phyloP scores from a whole-genome alignment of 176 grass and related monocot species.

The Bromus sterilis region DNA sequence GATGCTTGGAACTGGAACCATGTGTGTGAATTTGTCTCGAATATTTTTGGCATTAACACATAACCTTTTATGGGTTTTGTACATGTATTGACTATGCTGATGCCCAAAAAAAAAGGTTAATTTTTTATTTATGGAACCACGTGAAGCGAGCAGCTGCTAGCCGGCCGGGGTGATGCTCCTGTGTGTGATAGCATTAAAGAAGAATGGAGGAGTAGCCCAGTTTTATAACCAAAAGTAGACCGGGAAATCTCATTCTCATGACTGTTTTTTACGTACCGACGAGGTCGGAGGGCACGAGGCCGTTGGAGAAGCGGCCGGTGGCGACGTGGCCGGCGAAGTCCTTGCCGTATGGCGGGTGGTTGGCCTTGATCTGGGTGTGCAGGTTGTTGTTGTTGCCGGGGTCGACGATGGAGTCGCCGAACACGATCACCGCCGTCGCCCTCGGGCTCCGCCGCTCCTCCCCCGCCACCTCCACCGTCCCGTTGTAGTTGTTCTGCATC shows the following conservation, averaged over 20 bases:
- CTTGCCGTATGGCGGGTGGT: constrained; percentile 64
- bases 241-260: no score
- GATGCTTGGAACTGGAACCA: no score
- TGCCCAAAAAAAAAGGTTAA: not conserved
- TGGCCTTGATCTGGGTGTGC: constrained; percentile 44
- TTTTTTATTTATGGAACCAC: no score
- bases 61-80: no score
- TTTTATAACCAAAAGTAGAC: no score
- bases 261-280: no score
- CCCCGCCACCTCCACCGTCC: not conserved
- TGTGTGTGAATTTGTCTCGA: no score
- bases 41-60: no score
- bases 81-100: no score
- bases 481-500: not conserved
- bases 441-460: not conserved
- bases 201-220: not conserved
- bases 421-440: constrained; percentile 59
- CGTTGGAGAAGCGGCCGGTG: constrained; percentile 68
- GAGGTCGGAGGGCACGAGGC: constrained; percentile 60
- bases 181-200: not conserved
- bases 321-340: constrained; percentile 40
- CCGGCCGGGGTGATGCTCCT: no score
- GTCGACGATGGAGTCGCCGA: constrained; percentile 82
- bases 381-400: constrained; percentile 74
- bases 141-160: no score